Percentiles rank a stretch among this genome's conserved stretches.
phyloP scores from a whole-genome alignment of 768 basidiomycete genomes.

The Kwoniella sp. region DNA sequence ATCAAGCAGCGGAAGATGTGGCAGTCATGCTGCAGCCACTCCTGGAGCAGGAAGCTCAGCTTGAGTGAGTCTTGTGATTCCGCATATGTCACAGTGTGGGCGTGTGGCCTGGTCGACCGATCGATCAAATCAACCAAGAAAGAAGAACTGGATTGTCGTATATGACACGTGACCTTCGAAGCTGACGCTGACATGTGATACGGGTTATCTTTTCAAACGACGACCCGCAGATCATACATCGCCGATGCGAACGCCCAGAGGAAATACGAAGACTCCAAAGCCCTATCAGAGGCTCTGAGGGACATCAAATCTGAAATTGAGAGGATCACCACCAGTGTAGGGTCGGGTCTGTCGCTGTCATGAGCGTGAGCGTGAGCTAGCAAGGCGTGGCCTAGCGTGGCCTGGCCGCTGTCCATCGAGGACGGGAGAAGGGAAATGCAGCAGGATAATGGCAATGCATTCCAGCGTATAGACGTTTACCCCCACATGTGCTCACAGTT shows the following conservation, averaged over 20 bases:
- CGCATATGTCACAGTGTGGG: no score
- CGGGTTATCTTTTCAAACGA: neutral
- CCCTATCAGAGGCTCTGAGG: conserved; percentile 72
- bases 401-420: no score
- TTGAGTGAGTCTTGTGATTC: conserved; percentile 66
- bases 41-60: conserved; percentile 88
- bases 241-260: conserved; percentile 84
- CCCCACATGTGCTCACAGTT: no score
- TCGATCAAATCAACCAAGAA: no score
- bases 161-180: neutral
- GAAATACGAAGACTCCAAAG: conserved; percentile 94
- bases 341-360: neutral
- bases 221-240: conserved; percentile 65
- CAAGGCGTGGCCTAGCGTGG: no score
- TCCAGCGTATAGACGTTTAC: no score
- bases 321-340: conserved; percentile 59
- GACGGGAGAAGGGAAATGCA: no score
- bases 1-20: conserved; percentile 70
- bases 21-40: conserved; percentile 80
- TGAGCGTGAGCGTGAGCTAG: no score
- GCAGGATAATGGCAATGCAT: no score
- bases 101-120: no score
- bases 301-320: conserved; percentile 87
- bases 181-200: neutral
- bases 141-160: neutral